phyloP scores from a whole-genome alignment of 352 stramenopile species.

The Halophytophthora polymorphica region DNA sequence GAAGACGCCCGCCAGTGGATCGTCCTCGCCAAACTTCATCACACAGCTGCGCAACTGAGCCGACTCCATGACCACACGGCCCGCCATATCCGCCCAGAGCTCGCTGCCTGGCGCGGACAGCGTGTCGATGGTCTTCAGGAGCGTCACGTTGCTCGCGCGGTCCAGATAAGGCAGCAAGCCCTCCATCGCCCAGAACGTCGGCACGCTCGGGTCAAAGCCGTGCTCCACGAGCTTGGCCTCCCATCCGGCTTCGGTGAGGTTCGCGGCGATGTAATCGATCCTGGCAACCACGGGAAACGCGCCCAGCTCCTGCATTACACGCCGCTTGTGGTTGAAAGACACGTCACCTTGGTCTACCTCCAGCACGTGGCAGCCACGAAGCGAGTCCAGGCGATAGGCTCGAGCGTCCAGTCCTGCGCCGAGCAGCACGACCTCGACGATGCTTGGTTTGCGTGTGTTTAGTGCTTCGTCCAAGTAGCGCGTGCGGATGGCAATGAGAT shows the following conservation, averaged over 20 bases:
- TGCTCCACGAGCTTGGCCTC: conserved; percentile 17
- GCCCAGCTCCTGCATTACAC: conserved; percentile 20
- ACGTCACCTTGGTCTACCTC: conserved; percentile 29
- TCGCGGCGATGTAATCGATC: conserved; percentile 27
- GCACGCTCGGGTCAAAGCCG: conserved; percentile 26
- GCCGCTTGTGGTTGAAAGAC: conserved; percentile 30
- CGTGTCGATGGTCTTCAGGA: conserved; percentile 38
- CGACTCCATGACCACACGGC: conserved; percentile 8
- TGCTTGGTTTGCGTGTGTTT: conserved; percentile 14
- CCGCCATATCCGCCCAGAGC: conserved; percentile 39
- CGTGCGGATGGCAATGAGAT: conserved; percentile 36
- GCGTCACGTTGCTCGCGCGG: conserved; percentile 18
- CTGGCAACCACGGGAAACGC: conserved; percentile 16
- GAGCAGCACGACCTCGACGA: conserved; percentile 44
- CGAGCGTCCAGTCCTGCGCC: conserved; percentile 39
- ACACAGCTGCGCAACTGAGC: conserved; percentile 3
- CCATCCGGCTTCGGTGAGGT: conserved; percentile 34
- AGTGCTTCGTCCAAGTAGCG: conserved; percentile 45
- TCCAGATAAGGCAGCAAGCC: conserved; percentile 38
- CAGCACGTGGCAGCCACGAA: conserved; percentile 26
- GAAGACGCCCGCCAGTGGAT: conserved; percentile 33
- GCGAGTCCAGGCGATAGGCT: conserved; percentile 39
- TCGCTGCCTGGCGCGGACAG: conserved; percentile 36
- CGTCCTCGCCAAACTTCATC: conserved; percentile 36
- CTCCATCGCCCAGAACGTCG: conserved; percentile 53